Conservation (phyloP, 2,329 filamentous ascomycete species). For the Arthrobotrys musiformis region DNA sequence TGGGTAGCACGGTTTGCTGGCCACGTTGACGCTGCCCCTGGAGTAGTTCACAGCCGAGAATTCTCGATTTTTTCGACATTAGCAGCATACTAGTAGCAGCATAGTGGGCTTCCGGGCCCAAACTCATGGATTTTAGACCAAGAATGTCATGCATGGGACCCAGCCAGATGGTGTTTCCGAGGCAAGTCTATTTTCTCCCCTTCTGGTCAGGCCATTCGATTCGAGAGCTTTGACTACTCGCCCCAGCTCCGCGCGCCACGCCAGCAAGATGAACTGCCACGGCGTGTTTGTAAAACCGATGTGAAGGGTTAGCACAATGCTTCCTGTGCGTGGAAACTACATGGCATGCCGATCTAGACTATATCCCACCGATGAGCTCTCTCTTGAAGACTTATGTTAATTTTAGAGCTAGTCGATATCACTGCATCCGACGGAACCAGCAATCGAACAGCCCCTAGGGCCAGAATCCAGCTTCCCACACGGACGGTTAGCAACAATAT, state of each 20-base stretch:
- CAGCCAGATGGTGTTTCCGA: conserved; percentile 56
- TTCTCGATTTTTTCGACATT: background rate
- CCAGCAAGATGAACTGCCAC: conserved; percentile 16
- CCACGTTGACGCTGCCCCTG: background rate
- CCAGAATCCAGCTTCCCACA: conserved; percentile 28
- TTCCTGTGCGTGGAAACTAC: background rate
- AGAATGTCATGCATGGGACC: conserved; percentile 54
- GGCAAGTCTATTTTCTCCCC: conserved; percentile 34
- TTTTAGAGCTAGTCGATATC: conserved; percentile 25
- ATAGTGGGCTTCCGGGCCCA: conserved; percentile 30
- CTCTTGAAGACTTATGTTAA: background rate
- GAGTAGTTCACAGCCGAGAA: background rate
- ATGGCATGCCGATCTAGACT: conserved; percentile 1
- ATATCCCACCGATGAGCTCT: conserved; percentile 3
- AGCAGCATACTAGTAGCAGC: background rate
- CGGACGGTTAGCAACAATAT: conserved; percentile 18
- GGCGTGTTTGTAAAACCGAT: conserved; percentile 16
- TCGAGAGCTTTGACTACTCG: conserved; percentile 27
- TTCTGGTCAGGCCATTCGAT: conserved; percentile 18
- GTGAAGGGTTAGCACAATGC: background rate
- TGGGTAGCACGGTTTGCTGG: background rate
- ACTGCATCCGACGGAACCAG: conserved; percentile 22
- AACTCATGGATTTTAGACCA: conserved; percentile 53
- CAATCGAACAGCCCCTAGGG: conserved; percentile 33
- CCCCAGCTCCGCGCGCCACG: conserved; percentile 49